A percentile compares a stretch with the other conserved stretches of the same genome.
These are phyloP conservation scores for Diaporthe vexans DNA, from an alignment of 2,329 filamentous ascomycete species.

Conservation along the genomic window DNA sequence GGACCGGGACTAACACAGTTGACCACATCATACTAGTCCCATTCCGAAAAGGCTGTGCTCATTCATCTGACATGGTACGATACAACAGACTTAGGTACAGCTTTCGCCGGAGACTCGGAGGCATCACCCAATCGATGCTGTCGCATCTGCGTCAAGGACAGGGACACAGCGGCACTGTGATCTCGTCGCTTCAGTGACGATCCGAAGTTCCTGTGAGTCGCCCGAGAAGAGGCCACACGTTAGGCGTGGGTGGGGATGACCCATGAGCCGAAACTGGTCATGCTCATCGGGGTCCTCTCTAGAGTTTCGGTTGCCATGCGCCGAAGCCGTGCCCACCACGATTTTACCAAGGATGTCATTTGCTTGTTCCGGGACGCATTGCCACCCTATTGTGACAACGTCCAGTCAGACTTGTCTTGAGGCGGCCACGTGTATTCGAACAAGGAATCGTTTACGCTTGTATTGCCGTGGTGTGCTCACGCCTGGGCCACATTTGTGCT, in stretches of 20 bases:
- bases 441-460: not conserved
- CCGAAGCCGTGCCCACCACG: not conserved
- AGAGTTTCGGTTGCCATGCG: slow-evolving; percentile 14
- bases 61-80: too few relatives aligned
- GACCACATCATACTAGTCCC: not conserved
- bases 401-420: not conserved
- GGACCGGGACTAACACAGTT: not conserved
- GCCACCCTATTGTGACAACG: slow-evolving; percentile 10
- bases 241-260: not conserved
- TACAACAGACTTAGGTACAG: not conserved
- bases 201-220: not conserved
- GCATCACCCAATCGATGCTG: not conserved
- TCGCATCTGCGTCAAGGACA: not conserved
- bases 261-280: not conserved
- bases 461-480: not conserved
- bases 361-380: not conserved
- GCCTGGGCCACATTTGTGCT: not conserved
- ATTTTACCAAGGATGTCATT: not conserved
- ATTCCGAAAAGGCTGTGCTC: too few relatives aligned
- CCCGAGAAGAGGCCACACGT: not conserved
- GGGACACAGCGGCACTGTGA: not conserved
- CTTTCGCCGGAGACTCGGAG: too few relatives aligned
- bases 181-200: not conserved
- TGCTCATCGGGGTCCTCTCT: not conserved
- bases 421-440: not conserved